Evolutionary conservation across 768 basidiomycete species (phyloP).

Genomic region (Boletus reticulatus): DNA sequence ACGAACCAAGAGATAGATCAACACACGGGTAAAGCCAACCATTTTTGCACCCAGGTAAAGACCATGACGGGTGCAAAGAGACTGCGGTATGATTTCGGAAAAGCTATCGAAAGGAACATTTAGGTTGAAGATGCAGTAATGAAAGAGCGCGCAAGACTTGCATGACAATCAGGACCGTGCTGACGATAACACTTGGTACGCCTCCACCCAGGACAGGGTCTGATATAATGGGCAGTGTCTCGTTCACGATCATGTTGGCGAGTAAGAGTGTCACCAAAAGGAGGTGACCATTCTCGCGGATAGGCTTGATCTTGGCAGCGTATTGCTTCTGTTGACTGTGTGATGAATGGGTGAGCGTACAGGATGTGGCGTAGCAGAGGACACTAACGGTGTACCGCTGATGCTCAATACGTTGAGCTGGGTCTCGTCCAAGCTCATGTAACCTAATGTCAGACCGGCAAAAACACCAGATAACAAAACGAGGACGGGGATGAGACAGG

Average conservation of each 20-base stretch:
- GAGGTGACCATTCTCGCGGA: slow-evolving; percentile 80
- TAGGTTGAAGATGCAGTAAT: no score
- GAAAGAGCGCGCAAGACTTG: slow-evolving; percentile 39
- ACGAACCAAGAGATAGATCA: slow-evolving; percentile 68
- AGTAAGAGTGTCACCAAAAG: slow-evolving; percentile 80
- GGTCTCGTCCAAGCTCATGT: slow-evolving; percentile 91
- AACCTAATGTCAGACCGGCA: slow-evolving; percentile 89
- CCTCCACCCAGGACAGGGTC: slow-evolving; percentile 81
- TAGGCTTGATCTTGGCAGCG: slow-evolving; percentile 83
- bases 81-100: slow-evolving; percentile 90
- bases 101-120: slow-evolving; percentile 49
- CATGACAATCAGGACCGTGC: slow-evolving; percentile 86
- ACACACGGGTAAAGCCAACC: slow-evolving; percentile 62
- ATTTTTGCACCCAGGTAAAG: slow-evolving; percentile 86
- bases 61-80: slow-evolving; percentile 88
- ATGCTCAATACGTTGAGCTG: slow-evolving; percentile 86
- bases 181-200: slow-evolving; percentile 71
- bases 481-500: slow-evolving; percentile 75
- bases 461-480: slow-evolving; percentile 83
- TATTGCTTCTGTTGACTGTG: slow-evolving; percentile 75
- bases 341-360: not conserved
- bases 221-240: slow-evolving; percentile 80
- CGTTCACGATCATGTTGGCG: slow-evolving; percentile 92
- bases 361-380: not conserved
- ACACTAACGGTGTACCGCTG: slow-evolving; percentile 74